phyloP scores from a whole-genome alignment of 2,329 filamentous ascomycete genomes.

The Fusarium camptoceras region DNA sequence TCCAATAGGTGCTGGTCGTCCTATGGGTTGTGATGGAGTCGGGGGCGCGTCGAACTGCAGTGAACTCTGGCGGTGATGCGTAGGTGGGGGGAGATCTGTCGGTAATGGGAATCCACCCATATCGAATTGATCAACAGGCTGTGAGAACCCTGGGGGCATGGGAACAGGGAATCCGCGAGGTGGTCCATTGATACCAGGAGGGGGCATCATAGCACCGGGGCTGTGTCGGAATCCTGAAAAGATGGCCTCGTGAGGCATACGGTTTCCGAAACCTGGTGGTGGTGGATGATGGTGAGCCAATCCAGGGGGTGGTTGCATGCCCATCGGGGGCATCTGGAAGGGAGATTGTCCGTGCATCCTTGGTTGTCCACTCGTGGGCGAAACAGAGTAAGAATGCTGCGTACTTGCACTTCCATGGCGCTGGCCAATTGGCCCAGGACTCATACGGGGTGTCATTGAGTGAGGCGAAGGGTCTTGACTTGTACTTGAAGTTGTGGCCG shows the following conservation, averaged over 20 bases:
- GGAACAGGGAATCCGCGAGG: slow-evolving; percentile 58
- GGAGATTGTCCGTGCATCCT: slow-evolving; percentile 56
- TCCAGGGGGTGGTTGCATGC: slow-evolving; percentile 61
- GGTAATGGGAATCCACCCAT: slow-evolving; percentile 50
- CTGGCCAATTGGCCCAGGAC: slow-evolving; percentile 71
- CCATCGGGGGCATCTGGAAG: slow-evolving; percentile 66
- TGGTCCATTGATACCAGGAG: slow-evolving; percentile 63
- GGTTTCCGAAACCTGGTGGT: slow-evolving; percentile 66
- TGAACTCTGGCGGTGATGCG: slow-evolving; percentile 83
- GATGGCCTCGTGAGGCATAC: slow-evolving; percentile 65
- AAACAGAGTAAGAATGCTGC: slow-evolving; percentile 60
- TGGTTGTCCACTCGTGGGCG: slow-evolving; percentile 62
- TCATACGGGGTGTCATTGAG: slow-evolving; percentile 72
- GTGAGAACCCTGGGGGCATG: slow-evolving; percentile 54
- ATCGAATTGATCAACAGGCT: slow-evolving; percentile 50
- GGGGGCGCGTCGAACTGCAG: slow-evolving; percentile 71
- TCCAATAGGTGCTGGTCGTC: slow-evolving; percentile 87
- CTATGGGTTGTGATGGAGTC: slow-evolving; percentile 76
- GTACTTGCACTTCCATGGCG: slow-evolving; percentile 70
- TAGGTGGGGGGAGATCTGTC: slow-evolving; percentile 50
- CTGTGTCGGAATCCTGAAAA: slow-evolving; percentile 62
- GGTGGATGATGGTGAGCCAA: slow-evolving; percentile 53
- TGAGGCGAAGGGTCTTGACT: slow-evolving; percentile 72
- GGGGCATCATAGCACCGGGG: slow-evolving; percentile 61
- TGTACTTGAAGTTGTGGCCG: slow-evolving; percentile 57